Evolutionary conservation across 1,284 basidiomycete genomes (phyloP).

Genomic region (Tylopilus sp.): DNA sequence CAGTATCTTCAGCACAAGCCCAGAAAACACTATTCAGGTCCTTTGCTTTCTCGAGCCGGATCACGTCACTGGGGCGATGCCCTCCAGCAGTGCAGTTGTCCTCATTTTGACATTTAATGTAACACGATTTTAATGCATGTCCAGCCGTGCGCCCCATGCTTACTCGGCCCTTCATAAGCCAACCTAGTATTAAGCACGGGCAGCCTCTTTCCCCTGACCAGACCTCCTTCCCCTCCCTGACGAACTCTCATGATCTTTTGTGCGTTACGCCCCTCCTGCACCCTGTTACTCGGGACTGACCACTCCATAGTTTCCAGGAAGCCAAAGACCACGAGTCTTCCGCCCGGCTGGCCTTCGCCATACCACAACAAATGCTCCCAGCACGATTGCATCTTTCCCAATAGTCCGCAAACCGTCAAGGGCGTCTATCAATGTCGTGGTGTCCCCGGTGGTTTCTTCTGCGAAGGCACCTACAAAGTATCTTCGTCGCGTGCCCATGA

Average conservation of each 20-base stretch:
- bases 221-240: slow-evolving; percentile 17
- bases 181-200: slow-evolving; percentile 23
- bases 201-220: slow-evolving; percentile 9
- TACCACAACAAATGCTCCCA: slow-evolving; percentile 53
- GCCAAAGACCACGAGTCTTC: slow-evolving; percentile 39
- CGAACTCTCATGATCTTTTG: slow-evolving; percentile 44
- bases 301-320: slow-evolving; percentile 39
- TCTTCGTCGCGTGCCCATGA: slow-evolving; percentile 47
- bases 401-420: slow-evolving; percentile 49
- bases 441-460: slow-evolving; percentile 45
- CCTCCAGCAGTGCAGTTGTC: slow-evolving; percentile 35
- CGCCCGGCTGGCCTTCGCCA: slow-evolving; percentile 50
- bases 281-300: slow-evolving; percentile 3
- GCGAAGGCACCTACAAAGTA: slow-evolving; percentile 50
- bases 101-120: slow-evolving; percentile 29
- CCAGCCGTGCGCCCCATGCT: slow-evolving; percentile 26
- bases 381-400: slow-evolving; percentile 45
- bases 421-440: slow-evolving; percentile 49
- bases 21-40: slow-evolving; percentile 5
- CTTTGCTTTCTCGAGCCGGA: slow-evolving; percentile 24
- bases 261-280: slow-evolving; percentile 23
- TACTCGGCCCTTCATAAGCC: slow-evolving; percentile 39
- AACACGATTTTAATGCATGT: slow-evolving; percentile 47
- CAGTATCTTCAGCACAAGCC: slow-evolving; percentile 11
- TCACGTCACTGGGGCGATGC: slow-evolving; percentile 35